These are phyloP conservation scores for Rozella allomycis DNA, from an alignment of 371 early-diverging fungal species.

Conservation along the genomic window DNA sequence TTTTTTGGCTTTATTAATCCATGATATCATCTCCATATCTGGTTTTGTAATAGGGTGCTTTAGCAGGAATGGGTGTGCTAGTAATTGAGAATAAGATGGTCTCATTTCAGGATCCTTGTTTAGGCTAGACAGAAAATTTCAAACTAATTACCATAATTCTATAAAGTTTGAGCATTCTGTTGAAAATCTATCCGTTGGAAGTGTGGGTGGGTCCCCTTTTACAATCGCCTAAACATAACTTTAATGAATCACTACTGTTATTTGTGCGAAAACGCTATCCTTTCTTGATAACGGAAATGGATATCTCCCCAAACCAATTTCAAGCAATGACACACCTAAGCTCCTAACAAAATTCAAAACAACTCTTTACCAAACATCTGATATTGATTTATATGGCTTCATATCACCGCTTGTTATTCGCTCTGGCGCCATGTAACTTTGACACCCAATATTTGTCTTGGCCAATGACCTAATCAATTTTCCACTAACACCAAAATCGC, in stretches of 20 bases:
- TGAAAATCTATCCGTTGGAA: constrained; percentile 43
- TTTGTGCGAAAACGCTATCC: constrained; percentile 56
- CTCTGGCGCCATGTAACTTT: constrained; percentile 83
- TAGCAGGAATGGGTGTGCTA: background rate
- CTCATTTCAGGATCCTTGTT: background rate
- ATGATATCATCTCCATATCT: too few species aligned
- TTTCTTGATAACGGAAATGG: constrained; percentile 41
- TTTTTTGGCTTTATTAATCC: too few species aligned
- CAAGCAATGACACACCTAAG: constrained; percentile 3
- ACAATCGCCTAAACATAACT: constrained; percentile 77
- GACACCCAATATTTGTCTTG: constrained; percentile 79
- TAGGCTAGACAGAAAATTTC: background rate
- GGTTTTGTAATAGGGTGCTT: too few species aligned
- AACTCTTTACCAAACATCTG: constrained; percentile 74
- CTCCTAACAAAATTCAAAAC: too few species aligned
- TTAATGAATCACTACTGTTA: too few species aligned
- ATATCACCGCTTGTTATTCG: constrained; percentile 38
- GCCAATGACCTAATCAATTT: constrained; percentile 70
- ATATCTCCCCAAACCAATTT: constrained; percentile 10
- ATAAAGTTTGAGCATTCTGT: constrained; percentile 53
- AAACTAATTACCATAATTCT: constrained; percentile 26
- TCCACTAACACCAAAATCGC: constrained; percentile 43
- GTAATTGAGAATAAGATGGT: background rate
- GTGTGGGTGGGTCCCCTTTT: constrained; percentile 43
- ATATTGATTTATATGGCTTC: constrained; percentile 41